Evolutionary conservation across 495 filamentous ascomycete species (phyloP).

Genomic region (Hyaloscypha hepaticicola): DNA sequence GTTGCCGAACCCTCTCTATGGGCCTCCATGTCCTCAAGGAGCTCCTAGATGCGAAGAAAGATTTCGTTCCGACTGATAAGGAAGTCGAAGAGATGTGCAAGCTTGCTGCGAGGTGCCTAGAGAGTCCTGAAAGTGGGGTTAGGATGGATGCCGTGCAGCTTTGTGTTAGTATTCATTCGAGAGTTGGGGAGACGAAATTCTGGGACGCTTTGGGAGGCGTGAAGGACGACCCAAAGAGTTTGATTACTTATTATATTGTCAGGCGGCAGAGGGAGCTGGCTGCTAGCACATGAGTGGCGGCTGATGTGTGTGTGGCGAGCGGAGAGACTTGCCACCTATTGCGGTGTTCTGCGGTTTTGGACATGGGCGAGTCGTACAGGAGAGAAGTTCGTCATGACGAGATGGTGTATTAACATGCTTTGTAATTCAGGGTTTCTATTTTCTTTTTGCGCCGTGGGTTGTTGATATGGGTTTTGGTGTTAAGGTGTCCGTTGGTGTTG

Average conservation of each 20-base stretch:
- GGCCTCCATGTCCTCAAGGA: constrained; percentile 58
- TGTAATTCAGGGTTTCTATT: background rate
- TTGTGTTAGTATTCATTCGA: constrained; percentile 69
- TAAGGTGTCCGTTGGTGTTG: background rate
- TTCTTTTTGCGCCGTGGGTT: background rate
- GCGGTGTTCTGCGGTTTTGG: background rate
- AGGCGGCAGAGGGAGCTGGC: constrained; percentile 54
- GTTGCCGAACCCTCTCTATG: constrained; percentile 51
- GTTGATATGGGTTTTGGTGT: background rate
- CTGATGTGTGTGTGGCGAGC: background rate
- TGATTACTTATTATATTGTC: constrained; percentile 83
- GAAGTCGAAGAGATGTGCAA: constrained; percentile 49
- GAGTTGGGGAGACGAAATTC: constrained; percentile 63
- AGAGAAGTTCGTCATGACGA: background rate
- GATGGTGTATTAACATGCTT: background rate
- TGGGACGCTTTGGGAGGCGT: constrained; percentile 63
- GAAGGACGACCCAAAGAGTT: constrained; percentile 65
- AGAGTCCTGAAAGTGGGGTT: constrained; percentile 72
- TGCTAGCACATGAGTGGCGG: constrained; percentile 9
- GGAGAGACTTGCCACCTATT: background rate
- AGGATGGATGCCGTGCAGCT: constrained; percentile 75
- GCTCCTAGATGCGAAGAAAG: constrained; percentile 43
- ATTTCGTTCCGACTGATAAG: constrained; percentile 41
- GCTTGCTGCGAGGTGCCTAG: constrained; percentile 61
- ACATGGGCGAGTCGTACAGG: background rate